phyloP scores from a whole-genome alignment of 2,329 filamentous ascomycete genomes.

The Myotisia sp. region DNA sequence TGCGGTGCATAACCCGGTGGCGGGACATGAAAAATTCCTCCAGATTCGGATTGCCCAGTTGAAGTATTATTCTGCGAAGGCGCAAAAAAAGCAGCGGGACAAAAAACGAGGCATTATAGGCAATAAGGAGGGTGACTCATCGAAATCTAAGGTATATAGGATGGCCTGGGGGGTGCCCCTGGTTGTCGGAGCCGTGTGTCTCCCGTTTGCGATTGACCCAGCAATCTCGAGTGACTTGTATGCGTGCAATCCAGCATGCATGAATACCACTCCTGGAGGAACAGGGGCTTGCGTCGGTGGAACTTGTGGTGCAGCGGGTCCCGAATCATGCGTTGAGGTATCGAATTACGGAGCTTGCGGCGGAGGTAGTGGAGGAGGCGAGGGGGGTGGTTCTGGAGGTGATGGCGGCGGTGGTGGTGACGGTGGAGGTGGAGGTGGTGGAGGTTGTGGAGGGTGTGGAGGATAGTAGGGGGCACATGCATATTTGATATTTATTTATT shows the following conservation, averaged over 20 bases:
- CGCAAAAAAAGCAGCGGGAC: not conserved
- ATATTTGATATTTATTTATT: too few relatives aligned
- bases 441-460: constrained; percentile 34
- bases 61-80: not conserved
- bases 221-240: constrained; percentile 30
- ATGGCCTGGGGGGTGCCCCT: constrained; percentile 35
- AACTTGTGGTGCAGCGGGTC: constrained; percentile 30
- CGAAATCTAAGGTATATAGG: constrained; percentile 12
- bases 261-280: constrained; percentile 19
- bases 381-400: constrained; percentile 23
- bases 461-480: too few relatives aligned
- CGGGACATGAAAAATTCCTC: constrained; percentile 11
- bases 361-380: constrained; percentile 16
- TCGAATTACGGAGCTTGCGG: constrained; percentile 22
- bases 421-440: constrained; percentile 26
- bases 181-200: constrained; percentile 30
- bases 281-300: constrained; percentile 36
- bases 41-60: constrained; percentile 1
- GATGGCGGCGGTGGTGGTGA: constrained; percentile 28
- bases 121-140: not conserved
- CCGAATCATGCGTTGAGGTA: too few relatives aligned
- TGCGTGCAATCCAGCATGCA: constrained; percentile 32
- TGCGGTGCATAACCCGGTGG: constrained; percentile 35
- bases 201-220: constrained; percentile 35
- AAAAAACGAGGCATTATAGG: not conserved